Evolutionary conservation across 495 filamentous ascomycete genomes (phyloP).

Genomic region (Thermochaetoides thermophila): DNA sequence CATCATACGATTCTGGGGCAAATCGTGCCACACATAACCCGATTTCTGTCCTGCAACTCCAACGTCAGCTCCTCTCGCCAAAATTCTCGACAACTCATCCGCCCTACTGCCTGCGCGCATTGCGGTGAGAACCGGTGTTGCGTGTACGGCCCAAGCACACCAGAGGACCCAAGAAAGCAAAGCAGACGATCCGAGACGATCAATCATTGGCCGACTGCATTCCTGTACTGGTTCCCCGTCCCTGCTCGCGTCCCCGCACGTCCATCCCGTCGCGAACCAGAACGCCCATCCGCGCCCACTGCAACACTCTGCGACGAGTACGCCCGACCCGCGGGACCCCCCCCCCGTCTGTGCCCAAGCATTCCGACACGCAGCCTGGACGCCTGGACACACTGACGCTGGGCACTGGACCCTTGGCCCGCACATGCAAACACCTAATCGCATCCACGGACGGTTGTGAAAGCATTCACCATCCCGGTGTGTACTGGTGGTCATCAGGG

Average conservation of each 20-base stretch:
- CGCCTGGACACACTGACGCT: too few relatives aligned
- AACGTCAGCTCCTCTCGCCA: constrained; percentile 1
- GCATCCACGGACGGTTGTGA: too few relatives aligned
- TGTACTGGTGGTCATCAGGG: too few relatives aligned
- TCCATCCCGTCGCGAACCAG: not conserved
- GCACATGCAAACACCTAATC: too few relatives aligned
- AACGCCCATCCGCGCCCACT: not conserved
- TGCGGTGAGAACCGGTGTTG: not conserved
- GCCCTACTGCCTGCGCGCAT: constrained; percentile 1
- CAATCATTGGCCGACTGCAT: constrained; percentile 2
- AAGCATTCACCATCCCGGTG: too few relatives aligned
- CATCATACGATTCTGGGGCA: constrained; percentile 18
- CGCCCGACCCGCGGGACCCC: too few relatives aligned
- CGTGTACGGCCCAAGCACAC: constrained; percentile 5
- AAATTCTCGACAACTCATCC: constrained; percentile 1
- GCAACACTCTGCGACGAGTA: not conserved
- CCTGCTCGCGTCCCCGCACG: too few relatives aligned
- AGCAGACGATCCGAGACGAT: not conserved
- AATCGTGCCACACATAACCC: constrained; percentile 18
- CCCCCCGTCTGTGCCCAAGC: too few relatives aligned
- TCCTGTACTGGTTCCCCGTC: too few relatives aligned
- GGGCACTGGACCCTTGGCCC: too few relatives aligned
- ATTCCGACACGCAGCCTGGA: too few relatives aligned
- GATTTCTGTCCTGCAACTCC: too few relatives aligned
- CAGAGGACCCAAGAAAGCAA: not conserved